Base-by-base conservation (phyloP, 176 grass and related monocot species). In the Carex myosuroides region DNA sequence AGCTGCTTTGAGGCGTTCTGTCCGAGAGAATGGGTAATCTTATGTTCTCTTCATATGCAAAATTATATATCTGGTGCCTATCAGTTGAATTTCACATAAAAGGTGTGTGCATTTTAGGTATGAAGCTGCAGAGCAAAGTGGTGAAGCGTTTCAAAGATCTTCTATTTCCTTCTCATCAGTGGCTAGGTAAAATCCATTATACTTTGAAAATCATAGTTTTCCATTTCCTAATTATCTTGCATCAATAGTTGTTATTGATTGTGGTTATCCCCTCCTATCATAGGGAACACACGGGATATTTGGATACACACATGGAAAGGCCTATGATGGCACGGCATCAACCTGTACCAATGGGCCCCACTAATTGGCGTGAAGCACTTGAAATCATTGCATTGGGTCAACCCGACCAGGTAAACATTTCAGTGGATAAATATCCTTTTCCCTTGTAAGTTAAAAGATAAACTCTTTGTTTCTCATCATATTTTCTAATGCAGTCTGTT, bases 331-430 rank as follows among this genome's bases (percentile, higher is more conserved):
- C 93, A 46, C 89, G 91, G 14, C 96, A 94, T 81, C 88, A 91
- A 32, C 22, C 86, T 44, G 70, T 55, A 46, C 58, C 81, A 29
- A 83, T 87, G 78, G 91, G 93, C 86, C 96, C 96, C 13, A 77
- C 96, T 69, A 89, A 99, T 57, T 99, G 96, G 96, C 93, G 81
- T 85, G 96, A 99, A 92, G 96, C 96, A 72, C 96, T 99, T 89
- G 91, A 99, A 87, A 89, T 94, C 78, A 85, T 99, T 68, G 90
- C 96, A 56, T 84, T 92, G 44, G 96, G 96, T 81, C 80, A 87
- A 79, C 93, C 96, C 55, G 96, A 99, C 46, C 91, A 99, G 93
- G 96, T 99, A 54, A 46, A 24, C 52, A 53, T 83, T 52, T 66
- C 42, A 62, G 59, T 74, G 8, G 60, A 42, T 79, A n/a, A 30